Evolutionary conservation across 768 basidiomycete species (phyloP), one percentile per base, ranked within the genome.

Genomic region (Ramaria sp.): DNA sequence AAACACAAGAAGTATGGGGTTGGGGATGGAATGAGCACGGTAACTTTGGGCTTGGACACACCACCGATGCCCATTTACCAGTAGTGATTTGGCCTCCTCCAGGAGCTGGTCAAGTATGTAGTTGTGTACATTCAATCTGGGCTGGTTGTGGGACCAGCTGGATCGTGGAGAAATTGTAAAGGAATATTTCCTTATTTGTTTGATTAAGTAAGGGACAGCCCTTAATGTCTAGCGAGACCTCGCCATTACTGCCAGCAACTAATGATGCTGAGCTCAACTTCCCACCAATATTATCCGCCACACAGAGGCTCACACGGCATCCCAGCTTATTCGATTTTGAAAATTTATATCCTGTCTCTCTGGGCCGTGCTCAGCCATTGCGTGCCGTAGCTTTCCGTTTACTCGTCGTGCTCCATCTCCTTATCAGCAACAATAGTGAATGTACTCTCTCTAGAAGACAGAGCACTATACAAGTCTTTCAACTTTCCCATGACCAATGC

Each of bases 21-120:
- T 96, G 94, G 89, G 95, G 95, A 0, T 98, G 95, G 94, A 98
- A 97, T 66, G 95, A 98, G 66, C 95, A 97, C 64, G 95, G 95
- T 6, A 98, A 96, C 66, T 72, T 97, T 25, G 92, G 88, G 0
- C 62, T 79, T 22, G 84, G 82, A 0, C 70, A 74, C 34, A 78
- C 78, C 3, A 68, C 72, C 3, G 83, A 92, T 60, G 66, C 78
- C 8, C 57, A 61, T 6, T 25, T 63, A 15, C 83, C 85, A 15
- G 64, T 69, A 10, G 76, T 67, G 58, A 62, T 88, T 10, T 84
- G 84, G 80, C 75, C 79, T 0, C 60, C 62, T 5, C 50, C 61
- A 3, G 32, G 43, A 1, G 58, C 47, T 3, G 48, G 62, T 10
- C 51, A 60, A 48, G 42, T 13, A 20, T 37, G 49, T 44, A 18